Evolutionary conservation across 2,329 filamentous ascomycete species (phyloP), one percentile per base, ranked within the genome.

Genomic region (Penicillium sp.): DNA sequence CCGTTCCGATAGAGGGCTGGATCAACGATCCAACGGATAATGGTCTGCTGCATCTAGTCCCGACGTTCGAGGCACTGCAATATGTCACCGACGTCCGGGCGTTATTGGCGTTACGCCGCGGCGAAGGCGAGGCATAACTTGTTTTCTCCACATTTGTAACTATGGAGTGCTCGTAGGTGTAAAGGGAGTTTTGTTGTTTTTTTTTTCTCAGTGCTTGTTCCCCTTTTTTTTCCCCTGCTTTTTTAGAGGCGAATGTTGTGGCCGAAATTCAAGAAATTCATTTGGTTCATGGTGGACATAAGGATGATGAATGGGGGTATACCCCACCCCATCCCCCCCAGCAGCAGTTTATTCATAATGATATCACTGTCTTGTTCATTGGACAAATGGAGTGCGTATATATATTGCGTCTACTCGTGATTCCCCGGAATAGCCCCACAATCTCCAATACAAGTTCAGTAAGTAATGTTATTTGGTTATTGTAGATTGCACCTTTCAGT

Each of bases 1-100:
- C 94, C 44, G 97, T 99, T 66, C 94, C 94, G 3, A 97, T 99
- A 69, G 93, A 97, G 78, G 94, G 94, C 68, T 99, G 94, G 94
- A 97, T 99, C 76, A 96, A 88, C 72, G 94, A 99, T 75, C 94
- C 94, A 18, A 97, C 94, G 21, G 94, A 99, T 75, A 94, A 92
- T 70, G 93, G 97, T 69, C 80, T 99, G 60, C 82, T 97, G 72
- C 91, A 97, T 73, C 81, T 99, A 54, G 86, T 99, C 52, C 94
- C 94, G 26, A 80, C 97, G 65, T 80, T 99, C 37, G 94, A 99
- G 75, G 94, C 91, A 15, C 77, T 99, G 67, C 94, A 97, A 77
- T 96, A 97, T 75, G 92, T 94, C 61, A 96, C 93, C 46, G 94
- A 99, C 74, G 93, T 99, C 53, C 84, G 94, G 65, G 92, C 94